Conservation (phyloP, 179 eudicot genomes). For the Heliamphora ciliata region DNA sequence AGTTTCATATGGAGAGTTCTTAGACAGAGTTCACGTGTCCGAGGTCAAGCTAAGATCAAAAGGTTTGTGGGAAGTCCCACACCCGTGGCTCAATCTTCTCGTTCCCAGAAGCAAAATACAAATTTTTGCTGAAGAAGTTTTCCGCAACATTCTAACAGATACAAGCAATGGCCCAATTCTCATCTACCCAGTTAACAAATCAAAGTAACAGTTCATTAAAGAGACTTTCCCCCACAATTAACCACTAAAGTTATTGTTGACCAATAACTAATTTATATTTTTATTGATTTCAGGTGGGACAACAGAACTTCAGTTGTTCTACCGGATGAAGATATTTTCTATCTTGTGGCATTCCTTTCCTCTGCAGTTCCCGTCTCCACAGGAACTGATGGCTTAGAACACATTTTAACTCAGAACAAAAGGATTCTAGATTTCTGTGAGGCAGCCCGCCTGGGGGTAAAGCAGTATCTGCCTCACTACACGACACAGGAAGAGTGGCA, state of each 20-base stretch:
- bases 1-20: slow-evolving; percentile 65
- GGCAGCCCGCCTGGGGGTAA: slow-evolving; percentile 44
- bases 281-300: slow-evolving; percentile 37
- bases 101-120: slow-evolving; percentile 60
- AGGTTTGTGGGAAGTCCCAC: slow-evolving; percentile 86
- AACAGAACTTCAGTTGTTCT: slow-evolving; percentile 49
- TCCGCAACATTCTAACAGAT: slow-evolving; percentile 61
- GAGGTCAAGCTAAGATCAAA: slow-evolving; percentile 59
- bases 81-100: slow-evolving; percentile 91
- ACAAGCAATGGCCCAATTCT: slow-evolving; percentile 78
- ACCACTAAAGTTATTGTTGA: too few relatives aligned
- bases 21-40: slow-evolving; percentile 70
- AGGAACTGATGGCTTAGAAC: slow-evolving; percentile 38
- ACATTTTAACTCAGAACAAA: slow-evolving; percentile 42
- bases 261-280: too few relatives aligned
- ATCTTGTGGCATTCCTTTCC: slow-evolving; percentile 48
- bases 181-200: slow-evolving; percentile 76
- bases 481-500: slow-evolving; percentile 38
- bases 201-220: slow-evolving; percentile 39
- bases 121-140: slow-evolving; percentile 53
- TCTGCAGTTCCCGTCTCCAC: slow-evolving; percentile 51
- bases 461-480: slow-evolving; percentile 63
- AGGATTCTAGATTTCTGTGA: slow-evolving; percentile 48
- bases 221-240: too few relatives aligned
- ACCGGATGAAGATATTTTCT: slow-evolving; percentile 54